phyloP scores from a whole-genome alignment of 2,329 filamentous ascomycete species.

The Trichophyton verrucosum region DNA sequence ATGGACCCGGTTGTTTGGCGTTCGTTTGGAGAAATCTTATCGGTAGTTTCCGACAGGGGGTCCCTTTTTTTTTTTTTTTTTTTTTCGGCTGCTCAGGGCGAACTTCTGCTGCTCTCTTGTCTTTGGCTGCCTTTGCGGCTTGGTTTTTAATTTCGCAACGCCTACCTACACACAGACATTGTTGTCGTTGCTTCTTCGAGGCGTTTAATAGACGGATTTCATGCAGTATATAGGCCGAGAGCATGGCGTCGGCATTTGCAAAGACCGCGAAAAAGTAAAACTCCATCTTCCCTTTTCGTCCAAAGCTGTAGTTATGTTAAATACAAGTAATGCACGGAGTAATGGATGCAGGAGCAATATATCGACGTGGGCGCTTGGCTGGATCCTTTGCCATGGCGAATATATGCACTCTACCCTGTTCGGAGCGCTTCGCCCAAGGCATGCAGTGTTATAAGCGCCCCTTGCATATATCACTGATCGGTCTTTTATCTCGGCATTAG shows the following conservation, averaged over 20 bases:
- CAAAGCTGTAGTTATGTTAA: too few species aligned
- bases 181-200: background rate
- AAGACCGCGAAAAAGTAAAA: too few species aligned
- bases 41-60: background rate
- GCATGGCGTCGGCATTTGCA: background rate
- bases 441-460: background rate
- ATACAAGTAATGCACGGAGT: too few species aligned
- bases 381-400: background rate
- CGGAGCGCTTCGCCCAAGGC: background rate
- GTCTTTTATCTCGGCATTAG: background rate
- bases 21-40: constrained; percentile 3
- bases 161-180: background rate
- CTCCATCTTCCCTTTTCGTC: background rate
- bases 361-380: background rate
- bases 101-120: background rate
- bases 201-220: background rate
- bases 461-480: background rate
- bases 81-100: background rate
- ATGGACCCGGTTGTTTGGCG: background rate
- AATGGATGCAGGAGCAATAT: too few species aligned
- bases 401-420: background rate
- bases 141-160: too few species aligned
- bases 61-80: background rate
- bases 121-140: background rate
- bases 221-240: background rate